These are phyloP conservation scores for Carex arenaria DNA, from an alignment of 202 grass and related monocot species.

Conservation along the genomic window DNA sequence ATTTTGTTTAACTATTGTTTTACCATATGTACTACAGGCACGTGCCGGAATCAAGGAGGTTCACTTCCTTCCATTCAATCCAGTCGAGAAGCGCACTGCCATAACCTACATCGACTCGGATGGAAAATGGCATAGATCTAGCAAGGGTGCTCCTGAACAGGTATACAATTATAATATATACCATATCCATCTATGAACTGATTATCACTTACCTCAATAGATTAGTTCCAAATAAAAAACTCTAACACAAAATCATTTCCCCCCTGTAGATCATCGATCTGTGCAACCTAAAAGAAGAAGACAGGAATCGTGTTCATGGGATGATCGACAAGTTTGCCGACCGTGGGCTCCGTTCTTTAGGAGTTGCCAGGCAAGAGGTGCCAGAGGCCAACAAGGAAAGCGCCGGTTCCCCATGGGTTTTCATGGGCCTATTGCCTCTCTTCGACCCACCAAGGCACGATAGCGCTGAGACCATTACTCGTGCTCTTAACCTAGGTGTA, in stretches of 20 bases:
- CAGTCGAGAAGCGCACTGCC: constrained; percentile 92
- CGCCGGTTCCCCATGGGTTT: constrained; percentile 63
- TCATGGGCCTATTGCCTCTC: constrained; percentile 79
- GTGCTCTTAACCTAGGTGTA: constrained; percentile 84
- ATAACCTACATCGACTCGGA: constrained; percentile 76
- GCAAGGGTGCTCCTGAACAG: constrained; percentile 98
- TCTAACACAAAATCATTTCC: not conserved
- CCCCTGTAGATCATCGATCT: constrained; percentile 74
- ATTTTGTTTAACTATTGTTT: not conserved
- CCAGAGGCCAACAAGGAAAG: constrained; percentile 82
- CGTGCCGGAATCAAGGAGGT: constrained; percentile 82
- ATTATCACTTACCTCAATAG: not conserved
- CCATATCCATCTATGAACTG: not conserved
- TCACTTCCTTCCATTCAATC: constrained; percentile 97
- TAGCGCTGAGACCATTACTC: constrained; percentile 90
- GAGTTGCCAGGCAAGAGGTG: constrained; percentile 83
- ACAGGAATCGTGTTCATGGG: constrained; percentile 59
- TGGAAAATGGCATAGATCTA: constrained; percentile 86
- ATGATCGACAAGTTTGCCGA: constrained; percentile 96
- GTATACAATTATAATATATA: constrained; percentile 25
- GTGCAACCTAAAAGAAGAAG: constrained; percentile 60
- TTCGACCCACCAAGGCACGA: constrained; percentile 96
- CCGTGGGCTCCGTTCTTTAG: constrained; percentile 81
- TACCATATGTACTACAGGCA: constrained; percentile 36
- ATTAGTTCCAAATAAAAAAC: not conserved